These are phyloP conservation scores for Trypanosoma vivax DNA, from an alignment of 208 protist genomes.

Conservation along the genomic window DNA sequence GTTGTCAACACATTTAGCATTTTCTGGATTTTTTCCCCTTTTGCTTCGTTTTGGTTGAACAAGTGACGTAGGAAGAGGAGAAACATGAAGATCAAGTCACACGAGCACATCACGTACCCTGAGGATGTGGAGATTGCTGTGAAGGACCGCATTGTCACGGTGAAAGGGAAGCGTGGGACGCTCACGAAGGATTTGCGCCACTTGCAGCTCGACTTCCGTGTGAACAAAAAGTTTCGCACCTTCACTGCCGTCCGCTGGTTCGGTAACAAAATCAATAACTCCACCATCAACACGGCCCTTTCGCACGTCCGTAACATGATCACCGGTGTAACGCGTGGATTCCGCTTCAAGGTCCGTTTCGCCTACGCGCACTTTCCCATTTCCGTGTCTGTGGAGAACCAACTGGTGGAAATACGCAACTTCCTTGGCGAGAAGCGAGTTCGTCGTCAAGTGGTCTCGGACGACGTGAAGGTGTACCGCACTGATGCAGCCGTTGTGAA, in stretches of 20 bases:
- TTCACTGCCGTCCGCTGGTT: conserved; percentile 94
- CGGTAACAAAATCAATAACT: conserved; percentile 91
- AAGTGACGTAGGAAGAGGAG: conserved; percentile 6
- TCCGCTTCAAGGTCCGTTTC: conserved; percentile 98
- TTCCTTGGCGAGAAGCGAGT: conserved; percentile 99
- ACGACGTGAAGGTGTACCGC: conserved; percentile 85
- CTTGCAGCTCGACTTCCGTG: conserved; percentile 86
- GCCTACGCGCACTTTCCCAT: conserved; percentile 99
- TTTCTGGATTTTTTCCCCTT: conserved; percentile 9
- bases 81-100: conserved; percentile 70
- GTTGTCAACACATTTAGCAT: background rate
- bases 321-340: conserved; percentile 98
- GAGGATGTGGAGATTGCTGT: conserved; percentile 60
- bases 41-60: conserved; percentile 3
- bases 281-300: conserved; percentile 94
- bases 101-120: conserved; percentile 51
- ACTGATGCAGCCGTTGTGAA: conserved; percentile 90
- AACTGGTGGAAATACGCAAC: conserved; percentile 97
- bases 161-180: conserved; percentile 95
- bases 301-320: conserved; percentile 99
- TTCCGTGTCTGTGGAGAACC: conserved; percentile 92
- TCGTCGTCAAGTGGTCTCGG: conserved; percentile 82
- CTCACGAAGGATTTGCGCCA: conserved; percentile 93
- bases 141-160: conserved; percentile 74
- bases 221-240: conserved; percentile 53